Conservation (phyloP, 352 stramenopile genomes). For the Pythium chondricola region DNA sequence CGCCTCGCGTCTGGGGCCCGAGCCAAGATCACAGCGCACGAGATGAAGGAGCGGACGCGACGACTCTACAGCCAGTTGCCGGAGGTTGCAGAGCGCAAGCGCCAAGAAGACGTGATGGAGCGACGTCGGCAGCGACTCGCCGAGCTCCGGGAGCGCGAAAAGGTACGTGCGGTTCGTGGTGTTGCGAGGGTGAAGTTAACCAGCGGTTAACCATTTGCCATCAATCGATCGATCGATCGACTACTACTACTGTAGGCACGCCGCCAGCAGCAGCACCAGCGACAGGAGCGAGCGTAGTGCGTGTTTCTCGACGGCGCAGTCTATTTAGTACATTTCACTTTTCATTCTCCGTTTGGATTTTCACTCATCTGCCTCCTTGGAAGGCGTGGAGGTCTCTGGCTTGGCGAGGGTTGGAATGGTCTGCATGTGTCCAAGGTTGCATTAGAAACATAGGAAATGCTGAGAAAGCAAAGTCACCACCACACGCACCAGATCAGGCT, state of each 20-base stretch:
- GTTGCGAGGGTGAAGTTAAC: not conserved
- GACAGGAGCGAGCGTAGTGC: constrained; percentile 20
- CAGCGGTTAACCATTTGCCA: constrained; percentile 1
- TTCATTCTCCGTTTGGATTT: not conserved
- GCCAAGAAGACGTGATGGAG: constrained; percentile 63
- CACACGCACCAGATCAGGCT: constrained; percentile 72
- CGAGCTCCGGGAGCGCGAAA: constrained; percentile 66
- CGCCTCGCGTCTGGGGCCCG: constrained; percentile 46
- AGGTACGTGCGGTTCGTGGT: constrained; percentile 24
- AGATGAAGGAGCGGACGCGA: constrained; percentile 64
- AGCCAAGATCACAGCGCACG: constrained; percentile 44
- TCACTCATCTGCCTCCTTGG: not conserved
- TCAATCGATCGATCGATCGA: no score
- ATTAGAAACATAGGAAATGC: not conserved
- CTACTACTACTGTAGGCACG: no score
- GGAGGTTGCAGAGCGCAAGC: constrained; percentile 66
- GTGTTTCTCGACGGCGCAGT: constrained; percentile 2
- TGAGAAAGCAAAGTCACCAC: no score
- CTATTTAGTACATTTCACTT: constrained; percentile 10
- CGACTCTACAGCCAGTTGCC: constrained; percentile 64
- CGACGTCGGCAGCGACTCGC: constrained; percentile 55
- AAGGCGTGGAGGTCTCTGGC: constrained; percentile 5
- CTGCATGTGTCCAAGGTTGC: constrained; percentile 18
- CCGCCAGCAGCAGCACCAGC: constrained; percentile 46
- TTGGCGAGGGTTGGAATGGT: constrained; percentile 38